Base-by-base conservation (phyloP, 1,284 basidiomycete species). In the Leccinum pallidistipes region DNA sequence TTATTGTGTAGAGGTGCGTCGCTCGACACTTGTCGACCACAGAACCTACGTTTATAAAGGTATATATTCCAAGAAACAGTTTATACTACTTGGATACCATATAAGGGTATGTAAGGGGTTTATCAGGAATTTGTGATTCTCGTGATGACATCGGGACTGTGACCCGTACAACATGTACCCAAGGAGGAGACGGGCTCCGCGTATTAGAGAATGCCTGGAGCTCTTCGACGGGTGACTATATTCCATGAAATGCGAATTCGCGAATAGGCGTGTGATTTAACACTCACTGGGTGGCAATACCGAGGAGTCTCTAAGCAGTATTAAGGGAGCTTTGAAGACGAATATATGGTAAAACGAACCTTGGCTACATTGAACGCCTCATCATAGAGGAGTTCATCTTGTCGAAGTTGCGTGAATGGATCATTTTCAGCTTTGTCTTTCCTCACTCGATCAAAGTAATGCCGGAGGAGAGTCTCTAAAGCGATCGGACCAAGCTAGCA, bases 131-230 rank as follows among this genome's bases (percentile, higher is more conserved):
- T 9, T 31, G 31, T 9, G 31, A 9, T 31, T 31, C 9, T 31
- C 9, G 31, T 31, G 31, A 31, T 31, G 83, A 80, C 75, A 90
- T 83, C 2, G 90, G 91, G 2, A 99, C 84, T 7, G 88, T 73
- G 5, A 94, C 80, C 29, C 89, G 84, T 49, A 94, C 83, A 36
- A 92, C 85, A 64, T 88, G 91, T 3, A 95, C 90, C 87, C 91
- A 95, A 49, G 95, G 95, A 3, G 95, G 93, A 3, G 93, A 86
- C 0, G 93, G 93, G 0, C 93, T 94, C 16, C 89, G 86, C 0
- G 89, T 91, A 70, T 96, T 95, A 5, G 91, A 86, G 69, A 97
- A 95, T 38, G 84, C 81, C 74, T 97, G 94, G 0, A 95, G 78
- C 57, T 95, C 92, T 72, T 95, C 92, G 3, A 95, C 88, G 0